A percentile compares a stretch with the other conserved stretches of the same genome.
These are phyloP conservation scores for Vachellia pachyceras DNA, from an alignment of 306 rosid genomes.

Conservation along the genomic window DNA sequence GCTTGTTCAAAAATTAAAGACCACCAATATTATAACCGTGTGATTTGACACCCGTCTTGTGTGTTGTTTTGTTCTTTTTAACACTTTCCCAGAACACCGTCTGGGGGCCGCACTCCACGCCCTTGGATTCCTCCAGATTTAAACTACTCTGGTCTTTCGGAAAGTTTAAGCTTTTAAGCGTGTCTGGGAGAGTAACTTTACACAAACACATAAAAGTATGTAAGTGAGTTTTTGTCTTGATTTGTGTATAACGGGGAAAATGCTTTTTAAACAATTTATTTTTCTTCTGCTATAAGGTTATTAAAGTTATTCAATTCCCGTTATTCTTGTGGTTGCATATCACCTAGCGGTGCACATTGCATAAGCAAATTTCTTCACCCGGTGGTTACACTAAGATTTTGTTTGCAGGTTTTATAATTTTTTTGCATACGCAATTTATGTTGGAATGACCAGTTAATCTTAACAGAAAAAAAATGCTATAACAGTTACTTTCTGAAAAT, in stretches of 20 bases:
- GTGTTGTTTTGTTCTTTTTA: neutral
- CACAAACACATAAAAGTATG: too few species aligned
- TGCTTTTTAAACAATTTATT: too few species aligned
- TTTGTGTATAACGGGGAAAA: too few species aligned
- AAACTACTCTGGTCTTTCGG: neutral
- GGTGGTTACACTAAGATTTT: too few species aligned
- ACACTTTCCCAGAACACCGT: neutral
- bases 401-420: too few species aligned
- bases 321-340: neutral
- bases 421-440: too few species aligned
- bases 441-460: neutral
- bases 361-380: neutral
- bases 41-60: slow-evolving; percentile 29
- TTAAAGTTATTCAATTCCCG: neutral
- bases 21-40: neutral
- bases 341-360: neutral
- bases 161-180: neutral
- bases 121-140: neutral
- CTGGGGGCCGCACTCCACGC: neutral
- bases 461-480: too few species aligned
- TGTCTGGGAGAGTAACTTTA: too few species aligned
- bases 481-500: too few species aligned
- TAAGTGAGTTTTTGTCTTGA: too few species aligned
- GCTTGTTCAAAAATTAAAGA: slow-evolving; percentile 37
- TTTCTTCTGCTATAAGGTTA: neutral